Conservation (phyloP, 192 early-diverging fungal species). For the Coemansia sp. region DNA sequence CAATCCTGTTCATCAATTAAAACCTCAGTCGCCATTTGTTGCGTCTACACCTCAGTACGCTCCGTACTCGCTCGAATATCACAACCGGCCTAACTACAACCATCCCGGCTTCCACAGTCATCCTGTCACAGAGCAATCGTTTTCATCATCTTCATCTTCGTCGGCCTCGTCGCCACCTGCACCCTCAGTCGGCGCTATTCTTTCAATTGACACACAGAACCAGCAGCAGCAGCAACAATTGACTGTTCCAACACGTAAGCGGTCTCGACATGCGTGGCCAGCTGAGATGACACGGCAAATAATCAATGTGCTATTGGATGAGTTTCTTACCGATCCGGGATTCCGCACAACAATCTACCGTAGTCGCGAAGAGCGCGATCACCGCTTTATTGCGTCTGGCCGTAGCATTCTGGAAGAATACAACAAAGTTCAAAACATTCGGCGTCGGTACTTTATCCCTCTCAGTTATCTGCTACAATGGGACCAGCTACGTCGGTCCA, state of each 20-base stretch:
- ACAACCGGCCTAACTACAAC: neutral
- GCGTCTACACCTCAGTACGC: neutral
- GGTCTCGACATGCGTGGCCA: conserved; percentile 49
- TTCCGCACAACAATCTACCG: conserved; percentile 52
- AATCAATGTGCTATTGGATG: conserved; percentile 47
- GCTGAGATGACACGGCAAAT: conserved; percentile 45
- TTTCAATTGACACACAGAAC: neutral
- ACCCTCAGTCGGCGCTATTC: neutral
- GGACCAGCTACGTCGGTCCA: conserved; percentile 27
- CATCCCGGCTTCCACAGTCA: neutral
- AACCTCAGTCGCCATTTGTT: neutral
- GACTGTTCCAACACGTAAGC: conserved; percentile 26
- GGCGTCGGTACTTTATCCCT: conserved; percentile 48
- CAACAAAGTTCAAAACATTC: conserved; percentile 51
- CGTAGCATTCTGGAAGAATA: conserved; percentile 46
- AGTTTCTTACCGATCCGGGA: conserved; percentile 34
- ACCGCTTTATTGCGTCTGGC: conserved; percentile 31
- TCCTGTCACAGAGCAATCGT: neutral
- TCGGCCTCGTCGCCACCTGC: conserved; percentile 16
- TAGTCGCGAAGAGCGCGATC: conserved; percentile 50
- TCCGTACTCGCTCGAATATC: neutral
- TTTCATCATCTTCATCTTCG: conserved; percentile 2
- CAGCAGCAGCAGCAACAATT: neutral
- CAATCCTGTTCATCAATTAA: neutral
- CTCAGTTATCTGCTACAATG: conserved; percentile 49